Evolutionary conservation across 306 rosid genomes (phyloP), one percentile per base, ranked within the genome.

Genomic region (Pterocarpus macrocarpus): DNA sequence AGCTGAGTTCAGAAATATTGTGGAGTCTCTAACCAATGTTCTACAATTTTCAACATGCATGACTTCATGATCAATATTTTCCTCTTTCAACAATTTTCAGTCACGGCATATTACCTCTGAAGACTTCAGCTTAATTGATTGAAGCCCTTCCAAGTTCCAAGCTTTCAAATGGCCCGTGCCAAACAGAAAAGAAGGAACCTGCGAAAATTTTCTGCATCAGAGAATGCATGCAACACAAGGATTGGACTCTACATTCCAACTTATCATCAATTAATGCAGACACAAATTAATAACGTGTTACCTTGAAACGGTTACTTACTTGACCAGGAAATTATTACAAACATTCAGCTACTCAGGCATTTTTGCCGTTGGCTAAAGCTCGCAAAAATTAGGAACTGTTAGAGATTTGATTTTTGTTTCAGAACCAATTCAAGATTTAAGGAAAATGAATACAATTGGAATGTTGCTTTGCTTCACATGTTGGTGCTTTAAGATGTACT

Each of bases 391-490:
- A 9, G 34, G 8, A 66, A n/a, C 8, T 64, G 69, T 14, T 64
- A 12, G 69, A 64, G 44, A 34, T 15, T 35, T 36, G 7, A 64
- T 64, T 34, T 6, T 16, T 9, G 53, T 39, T 16, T 66, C 11
- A 8, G 3, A 66, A 66, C 34, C 71, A 66, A 14, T 39, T 66
- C 45, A 17, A 16, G 52, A 39, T 66, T 39, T n/a, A 41, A 66
- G 49, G 12, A 39, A 17, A 16, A 16, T 0, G 55, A 36, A n/a
- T 64, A 2, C 36, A n/a, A 67, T 17, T 44, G 28, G 14, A 67
- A 17, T 67, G 73, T 11, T 67, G 35, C 73, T 43, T 43, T 43
- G 47, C 47, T 67, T 67, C 73, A 17, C 53, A 43, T 41, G 52
- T 41, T 34, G 69, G 44, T 63, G n/a, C 11, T 35, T 64, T 68